Base-by-base conservation (phyloP, 2,329 filamentous ascomycete species). In the Fusarium anguioides region DNA sequence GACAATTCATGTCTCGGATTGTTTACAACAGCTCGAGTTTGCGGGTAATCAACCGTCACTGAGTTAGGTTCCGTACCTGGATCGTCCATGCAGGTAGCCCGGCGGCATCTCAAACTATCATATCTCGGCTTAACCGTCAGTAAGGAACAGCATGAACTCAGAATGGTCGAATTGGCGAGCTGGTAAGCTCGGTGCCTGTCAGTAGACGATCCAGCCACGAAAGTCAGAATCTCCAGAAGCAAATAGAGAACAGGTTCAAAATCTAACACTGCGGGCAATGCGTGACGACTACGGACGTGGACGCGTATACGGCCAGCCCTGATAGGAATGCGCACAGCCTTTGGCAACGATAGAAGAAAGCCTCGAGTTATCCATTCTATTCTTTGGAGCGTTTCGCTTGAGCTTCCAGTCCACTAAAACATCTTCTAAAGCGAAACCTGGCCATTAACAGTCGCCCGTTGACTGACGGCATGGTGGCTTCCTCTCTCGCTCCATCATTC, bases 261-360 rank as follows among this genome's bases (percentile, higher is more conserved):
- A 42, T 21, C 26, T n/a, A 36, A 49, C 33, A 26, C 36, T 36
- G 33, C 31, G n/a, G n/a, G n/a, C n/a, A 40, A n/a, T 66, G 27
- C 41, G 48, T 58, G 62, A 67, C 58, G 44, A 44, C 37, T 45
- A 41, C 48, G 45, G 52, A 68, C 64, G 59, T 51, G 45, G 52
- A 68, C 64, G 59, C 63, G 64, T 64, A 64, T 51, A 54, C 51
- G 63, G 57, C 40, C 63, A 67, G 58, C 45, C 63, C 58, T 64
- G 64, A 51, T 29, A 60, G 49, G 45, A 60, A 50, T 64, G 46
- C 44, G 39, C 64, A 68, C 64, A 60, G 64, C 58, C 62, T 42
- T 40, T 31, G 40, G 24, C 20, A 48, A 47, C 29, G n/a, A n/a
- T n/a, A n/a, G 18, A 26, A 23, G 26, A 48, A 39, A 40, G 31